Percentiles rank a stretch among this genome's conserved stretches.
Conservation (phyloP, 2,329 filamentous ascomycete species). For the Rhynchosporium graminicola region DNA sequence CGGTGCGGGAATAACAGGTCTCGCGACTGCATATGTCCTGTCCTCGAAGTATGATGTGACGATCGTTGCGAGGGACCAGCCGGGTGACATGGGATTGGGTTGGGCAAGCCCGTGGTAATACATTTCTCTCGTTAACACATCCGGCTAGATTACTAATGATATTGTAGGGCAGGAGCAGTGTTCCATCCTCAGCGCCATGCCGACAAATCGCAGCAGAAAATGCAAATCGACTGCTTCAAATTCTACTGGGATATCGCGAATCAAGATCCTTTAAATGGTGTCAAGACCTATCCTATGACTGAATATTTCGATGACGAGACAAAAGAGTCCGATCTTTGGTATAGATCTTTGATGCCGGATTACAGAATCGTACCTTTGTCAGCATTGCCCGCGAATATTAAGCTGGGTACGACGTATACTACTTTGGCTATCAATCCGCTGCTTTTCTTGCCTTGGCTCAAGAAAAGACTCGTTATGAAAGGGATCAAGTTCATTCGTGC, state of each 20-base stretch:
- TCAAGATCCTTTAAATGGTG: constrained; percentile 28
- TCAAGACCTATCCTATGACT: constrained; percentile 32
- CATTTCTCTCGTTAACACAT: not conserved
- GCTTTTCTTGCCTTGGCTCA: constrained; percentile 32
- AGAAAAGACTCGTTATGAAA: constrained; percentile 20
- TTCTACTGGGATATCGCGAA: constrained; percentile 32
- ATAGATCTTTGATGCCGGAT: constrained; percentile 30
- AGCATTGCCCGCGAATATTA: constrained; percentile 26
- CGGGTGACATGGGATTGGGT: constrained; percentile 31
- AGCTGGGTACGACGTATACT: constrained; percentile 31
- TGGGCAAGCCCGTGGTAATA: constrained; percentile 37
- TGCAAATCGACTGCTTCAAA: constrained; percentile 32
- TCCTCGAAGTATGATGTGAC: constrained; percentile 30
- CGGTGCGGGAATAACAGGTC: constrained; percentile 35
- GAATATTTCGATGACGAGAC: constrained; percentile 31
- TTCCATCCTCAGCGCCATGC: constrained; percentile 34
- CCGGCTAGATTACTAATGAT: not conserved
- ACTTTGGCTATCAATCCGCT: constrained; percentile 34
- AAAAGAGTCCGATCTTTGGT: constrained; percentile 30
- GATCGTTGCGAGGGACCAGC: constrained; percentile 34
- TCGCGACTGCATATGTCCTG: constrained; percentile 33
- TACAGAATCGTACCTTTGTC: constrained; percentile 22
- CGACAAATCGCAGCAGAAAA: constrained; percentile 23
- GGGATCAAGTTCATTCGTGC: constrained; percentile 32
- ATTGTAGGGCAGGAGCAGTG: constrained; percentile 34